A percentile compares a stretch with the other conserved stretches of the same genome.
Evolutionary conservation across 2,329 filamentous ascomycete species (phyloP).

Genomic region (Aurifilum marmelostoma): DNA sequence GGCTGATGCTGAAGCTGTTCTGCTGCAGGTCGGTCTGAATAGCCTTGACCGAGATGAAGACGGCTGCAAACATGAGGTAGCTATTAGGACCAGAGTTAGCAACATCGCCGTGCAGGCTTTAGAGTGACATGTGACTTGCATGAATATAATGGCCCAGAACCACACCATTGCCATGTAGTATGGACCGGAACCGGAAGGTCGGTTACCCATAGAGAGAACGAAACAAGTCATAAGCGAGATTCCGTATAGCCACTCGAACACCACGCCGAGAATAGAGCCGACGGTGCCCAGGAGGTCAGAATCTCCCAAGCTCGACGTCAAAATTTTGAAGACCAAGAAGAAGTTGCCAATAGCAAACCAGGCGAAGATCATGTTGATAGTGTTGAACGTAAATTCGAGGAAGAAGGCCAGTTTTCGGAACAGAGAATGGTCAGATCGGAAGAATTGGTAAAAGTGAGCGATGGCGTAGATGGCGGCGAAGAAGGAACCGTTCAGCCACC

Average conservation of each 20-base stretch:
- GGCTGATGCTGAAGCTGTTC: conserved; percentile 67
- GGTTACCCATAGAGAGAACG: conserved; percentile 90
- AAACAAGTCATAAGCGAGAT: conserved; percentile 93
- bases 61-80: conserved; percentile 90
- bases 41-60: conserved; percentile 90
- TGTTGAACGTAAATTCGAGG: conserved; percentile 92
- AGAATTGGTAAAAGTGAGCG: conserved; percentile 94
- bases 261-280: conserved; percentile 79
- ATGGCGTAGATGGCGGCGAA: conserved; percentile 96
- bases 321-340: conserved; percentile 97
- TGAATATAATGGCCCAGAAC: conserved; percentile 96
- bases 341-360: conserved; percentile 99
- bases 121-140: conserved; percentile 54
- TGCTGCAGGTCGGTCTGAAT: conserved; percentile 73
- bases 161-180: conserved; percentile 98
- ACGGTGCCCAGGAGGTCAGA: conserved; percentile 70
- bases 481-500: conserved; percentile 98
- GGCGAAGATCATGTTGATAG: conserved; percentile 94
- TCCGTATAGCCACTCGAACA: conserved; percentile 97
- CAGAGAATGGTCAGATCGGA: conserved; percentile 87
- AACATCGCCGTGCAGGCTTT: background rate
- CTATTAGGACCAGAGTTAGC: conserved; percentile 44
- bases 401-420: conserved; percentile 88
- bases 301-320: conserved; percentile 82
- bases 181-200: conserved; percentile 89